Conservation (phyloP, 495 filamentous ascomycete species). For the Glarea lozoyensis region DNA sequence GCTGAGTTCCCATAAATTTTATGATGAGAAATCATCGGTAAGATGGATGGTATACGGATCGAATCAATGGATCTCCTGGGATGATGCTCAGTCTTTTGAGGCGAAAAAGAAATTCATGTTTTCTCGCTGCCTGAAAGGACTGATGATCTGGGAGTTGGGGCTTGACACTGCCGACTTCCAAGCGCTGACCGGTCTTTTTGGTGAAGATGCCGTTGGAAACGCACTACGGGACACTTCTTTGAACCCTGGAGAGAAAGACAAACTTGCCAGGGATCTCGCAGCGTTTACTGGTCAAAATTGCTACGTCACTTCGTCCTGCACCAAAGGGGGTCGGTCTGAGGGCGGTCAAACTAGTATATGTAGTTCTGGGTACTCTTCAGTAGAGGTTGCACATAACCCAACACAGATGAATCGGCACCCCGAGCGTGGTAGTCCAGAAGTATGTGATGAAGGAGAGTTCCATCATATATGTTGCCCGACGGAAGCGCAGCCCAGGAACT, state of each 20-base stretch:
- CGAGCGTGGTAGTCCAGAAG: no score
- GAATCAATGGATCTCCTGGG: constrained; percentile 37
- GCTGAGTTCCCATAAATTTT: not conserved
- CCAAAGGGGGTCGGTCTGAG: no score
- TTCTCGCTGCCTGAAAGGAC: constrained; percentile 28
- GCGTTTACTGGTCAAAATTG: not conserved
- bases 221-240: not conserved
- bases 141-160: constrained; percentile 35
- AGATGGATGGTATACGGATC: constrained; percentile 19
- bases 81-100: constrained; percentile 31
- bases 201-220: not conserved
- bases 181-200: not conserved
- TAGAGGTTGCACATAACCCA: no score
- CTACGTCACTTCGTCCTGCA: no score
- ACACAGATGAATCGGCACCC: no score
- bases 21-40: not conserved
- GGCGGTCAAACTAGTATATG: no score
- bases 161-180: constrained; percentile 12
- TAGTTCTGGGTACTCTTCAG: no score
- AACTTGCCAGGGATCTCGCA: not conserved
- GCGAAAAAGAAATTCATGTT: constrained; percentile 31
- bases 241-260: not conserved
- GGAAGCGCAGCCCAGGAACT: no score
- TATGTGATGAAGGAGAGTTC: no score
- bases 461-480: no score